These are phyloP conservation scores for Zostera marina DNA, from an alignment of 116 monocot species.

Conservation along the genomic window DNA sequence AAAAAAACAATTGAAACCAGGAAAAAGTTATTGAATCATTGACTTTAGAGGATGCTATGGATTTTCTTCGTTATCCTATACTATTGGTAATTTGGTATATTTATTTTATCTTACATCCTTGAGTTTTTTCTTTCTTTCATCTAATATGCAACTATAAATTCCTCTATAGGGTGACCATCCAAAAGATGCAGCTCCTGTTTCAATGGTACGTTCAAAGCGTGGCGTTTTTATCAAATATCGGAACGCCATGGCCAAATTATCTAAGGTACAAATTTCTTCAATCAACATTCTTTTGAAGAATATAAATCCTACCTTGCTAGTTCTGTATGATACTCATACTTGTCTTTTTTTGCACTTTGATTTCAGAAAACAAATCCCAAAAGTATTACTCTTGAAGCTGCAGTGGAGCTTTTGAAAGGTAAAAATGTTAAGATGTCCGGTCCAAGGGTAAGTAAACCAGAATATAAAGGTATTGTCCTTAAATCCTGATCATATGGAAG, in stretches of 20 bases:
- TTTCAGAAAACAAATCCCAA: constrained; percentile 48
- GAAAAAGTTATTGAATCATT: constrained; percentile 43
- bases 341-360: not conserved
- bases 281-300: too few species aligned
- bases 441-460: constrained; percentile 32
- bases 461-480: constrained; percentile 9
- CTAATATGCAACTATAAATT: not conserved
- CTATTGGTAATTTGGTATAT: constrained; percentile 72
- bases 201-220: constrained; percentile 46
- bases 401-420: constrained; percentile 48
- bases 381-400: constrained; percentile 44
- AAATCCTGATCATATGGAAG: not conserved
- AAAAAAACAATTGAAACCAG: constrained; percentile 20
- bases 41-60: constrained; percentile 65
- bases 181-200: constrained; percentile 46
- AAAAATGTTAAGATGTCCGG: constrained; percentile 55
- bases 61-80: constrained; percentile 72
- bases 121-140: too few species aligned
- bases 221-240: constrained; percentile 64
- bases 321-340: constrained; percentile 3
- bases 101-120: not conserved
- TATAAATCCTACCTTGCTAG: not conserved
- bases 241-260: constrained; percentile 35
- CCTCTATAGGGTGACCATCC: constrained; percentile 72
- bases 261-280: constrained; percentile 40